A percentile compares a stretch with the other conserved stretches of the same genome.
Evolutionary conservation across 2,329 filamentous ascomycete genomes (phyloP).

Genomic region (Fusarium tupiense): DNA sequence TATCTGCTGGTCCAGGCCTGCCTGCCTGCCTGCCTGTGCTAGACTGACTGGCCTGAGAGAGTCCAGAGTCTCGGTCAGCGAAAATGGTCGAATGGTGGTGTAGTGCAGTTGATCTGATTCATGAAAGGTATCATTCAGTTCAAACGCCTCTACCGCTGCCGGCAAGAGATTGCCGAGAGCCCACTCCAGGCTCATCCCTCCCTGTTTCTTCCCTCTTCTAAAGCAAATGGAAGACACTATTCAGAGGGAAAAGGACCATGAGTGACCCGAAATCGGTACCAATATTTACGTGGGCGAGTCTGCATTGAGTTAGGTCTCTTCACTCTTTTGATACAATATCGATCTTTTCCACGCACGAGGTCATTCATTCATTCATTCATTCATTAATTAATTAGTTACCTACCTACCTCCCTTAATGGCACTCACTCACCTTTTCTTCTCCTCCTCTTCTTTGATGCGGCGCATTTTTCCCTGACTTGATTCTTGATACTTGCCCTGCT

Average conservation of each 20-base stretch:
- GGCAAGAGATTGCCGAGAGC: slow-evolving; percentile 37
- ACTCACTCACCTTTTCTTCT: neutral
- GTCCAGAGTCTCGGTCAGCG: slow-evolving; percentile 30
- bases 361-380: neutral
- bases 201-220: slow-evolving; percentile 4
- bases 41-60: neutral
- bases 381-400: neutral
- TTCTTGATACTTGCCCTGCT: slow-evolving; percentile 4
- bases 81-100: slow-evolving; percentile 29
- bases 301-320: slow-evolving; percentile 27
- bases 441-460: slow-evolving; percentile 9
- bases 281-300: slow-evolving; percentile 26
- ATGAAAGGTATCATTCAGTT: slow-evolving; percentile 2
- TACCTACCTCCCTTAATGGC: neutral
- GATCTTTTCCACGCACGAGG: slow-evolving; percentile 30
- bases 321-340: slow-evolving; percentile 8
- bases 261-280: slow-evolving; percentile 23
- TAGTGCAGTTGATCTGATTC: slow-evolving; percentile 6
- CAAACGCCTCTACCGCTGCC: slow-evolving; percentile 13
- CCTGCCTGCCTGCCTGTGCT: neutral
- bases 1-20: slow-evolving; percentile 15
- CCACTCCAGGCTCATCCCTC: slow-evolving; percentile 14
- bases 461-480: slow-evolving; percentile 26
- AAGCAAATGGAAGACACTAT: neutral
- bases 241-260: slow-evolving; percentile 5